A percentile compares a stretch with the other conserved stretches of the same genome.
These are phyloP conservation scores for Rhynchospora breviuscula DNA, from an alignment of 176 grass and related monocot species.

Conservation along the genomic window DNA sequence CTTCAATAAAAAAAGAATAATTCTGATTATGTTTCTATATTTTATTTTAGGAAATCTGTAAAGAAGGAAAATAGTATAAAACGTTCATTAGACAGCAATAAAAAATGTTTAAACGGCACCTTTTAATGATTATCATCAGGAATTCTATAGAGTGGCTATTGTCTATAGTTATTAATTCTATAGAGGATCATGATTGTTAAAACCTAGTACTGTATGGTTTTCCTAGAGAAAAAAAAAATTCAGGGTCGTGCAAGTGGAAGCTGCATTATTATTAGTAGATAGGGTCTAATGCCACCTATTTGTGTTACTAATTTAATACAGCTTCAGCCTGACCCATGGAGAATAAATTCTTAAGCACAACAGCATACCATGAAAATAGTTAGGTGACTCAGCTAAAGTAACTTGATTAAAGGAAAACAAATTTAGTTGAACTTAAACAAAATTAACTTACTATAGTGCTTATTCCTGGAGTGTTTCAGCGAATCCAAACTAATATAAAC, in stretches of 20 bases:
- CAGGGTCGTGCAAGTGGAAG: background rate
- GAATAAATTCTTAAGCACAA: background rate
- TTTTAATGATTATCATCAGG: background rate
- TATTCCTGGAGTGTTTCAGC: background rate
- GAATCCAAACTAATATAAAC: background rate
- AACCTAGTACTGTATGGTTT: background rate
- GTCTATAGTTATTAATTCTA: background rate
- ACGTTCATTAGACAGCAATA: too few relatives aligned
- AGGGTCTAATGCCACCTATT: background rate
- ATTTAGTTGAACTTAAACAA: background rate
- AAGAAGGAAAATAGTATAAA: background rate
- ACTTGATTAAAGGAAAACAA: background rate
- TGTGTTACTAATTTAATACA: background rate
- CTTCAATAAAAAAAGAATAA: background rate
- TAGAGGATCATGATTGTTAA: background rate
- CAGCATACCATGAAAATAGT: background rate
- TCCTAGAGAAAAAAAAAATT: background rate
- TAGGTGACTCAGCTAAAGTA: background rate
- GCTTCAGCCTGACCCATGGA: background rate
- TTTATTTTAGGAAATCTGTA: background rate
- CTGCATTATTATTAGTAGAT: background rate
- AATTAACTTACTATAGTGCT: background rate
- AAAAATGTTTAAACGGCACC: background rate
- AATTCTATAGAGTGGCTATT: background rate
- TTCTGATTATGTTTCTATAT: background rate